Evolutionary conservation across 768 basidiomycete species (phyloP).

Genomic region (Hydnomerulius pinastri): DNA sequence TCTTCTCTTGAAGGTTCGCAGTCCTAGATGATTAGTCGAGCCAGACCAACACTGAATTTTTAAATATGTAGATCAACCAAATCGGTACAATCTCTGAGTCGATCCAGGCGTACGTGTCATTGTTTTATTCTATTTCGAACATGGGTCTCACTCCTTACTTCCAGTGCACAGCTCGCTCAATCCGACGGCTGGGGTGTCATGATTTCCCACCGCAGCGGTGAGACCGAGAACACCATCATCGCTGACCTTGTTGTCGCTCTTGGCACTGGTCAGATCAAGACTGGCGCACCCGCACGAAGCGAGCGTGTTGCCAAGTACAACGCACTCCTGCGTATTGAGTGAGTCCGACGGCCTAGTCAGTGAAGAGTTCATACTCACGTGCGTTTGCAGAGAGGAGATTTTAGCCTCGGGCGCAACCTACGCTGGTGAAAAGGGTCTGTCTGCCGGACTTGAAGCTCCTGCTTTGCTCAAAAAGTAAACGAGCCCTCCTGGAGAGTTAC

Average conservation of each 20-base stretch:
- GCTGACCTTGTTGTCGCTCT: slow-evolving; percentile 95
- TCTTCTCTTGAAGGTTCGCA: slow-evolving; percentile 84
- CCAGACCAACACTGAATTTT: slow-evolving; percentile 1
- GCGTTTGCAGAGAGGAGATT: slow-evolving; percentile 68
- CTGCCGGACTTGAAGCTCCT: slow-evolving; percentile 73
- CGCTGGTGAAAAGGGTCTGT: slow-evolving; percentile 79
- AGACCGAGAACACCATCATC: slow-evolving; percentile 97
- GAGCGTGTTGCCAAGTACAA: slow-evolving; percentile 99
- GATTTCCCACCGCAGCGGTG: slow-evolving; percentile 98
- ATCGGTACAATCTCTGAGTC: slow-evolving; percentile 99
- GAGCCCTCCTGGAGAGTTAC: slow-evolving; percentile 10
- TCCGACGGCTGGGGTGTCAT: slow-evolving; percentile 99
- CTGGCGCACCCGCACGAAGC: slow-evolving; percentile 92
- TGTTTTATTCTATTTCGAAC: neutral
- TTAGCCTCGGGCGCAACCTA: slow-evolving; percentile 60
- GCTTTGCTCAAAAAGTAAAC: slow-evolving; percentile 67
- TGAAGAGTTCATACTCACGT: neutral
- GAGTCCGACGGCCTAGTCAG: slow-evolving; percentile 31
- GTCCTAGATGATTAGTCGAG: neutral
- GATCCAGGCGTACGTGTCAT: slow-evolving; percentile 84
- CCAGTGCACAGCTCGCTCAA: slow-evolving; percentile 91
- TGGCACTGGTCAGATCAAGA: slow-evolving; percentile 95
- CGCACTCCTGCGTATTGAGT: slow-evolving; percentile 87
- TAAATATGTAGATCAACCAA: slow-evolving; percentile 76
- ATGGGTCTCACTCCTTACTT: slow-evolving; percentile 5